Percentiles rank a stretch among this genome's conserved stretches.
phyloP scores from a whole-genome alignment of 1,139 yeast genomes.

The Taphrina communis region DNA sequence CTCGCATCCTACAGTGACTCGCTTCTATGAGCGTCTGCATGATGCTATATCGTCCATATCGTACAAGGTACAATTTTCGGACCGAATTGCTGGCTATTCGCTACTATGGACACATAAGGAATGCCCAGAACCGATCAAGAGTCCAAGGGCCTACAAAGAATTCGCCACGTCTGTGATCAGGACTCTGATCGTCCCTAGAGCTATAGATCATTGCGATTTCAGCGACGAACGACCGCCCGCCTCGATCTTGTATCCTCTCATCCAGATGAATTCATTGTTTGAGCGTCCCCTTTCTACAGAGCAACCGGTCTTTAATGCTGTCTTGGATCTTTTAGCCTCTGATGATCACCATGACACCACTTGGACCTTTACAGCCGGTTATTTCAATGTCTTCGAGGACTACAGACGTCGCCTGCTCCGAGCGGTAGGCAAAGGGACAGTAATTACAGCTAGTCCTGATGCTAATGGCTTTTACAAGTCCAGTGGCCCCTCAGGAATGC shows the following conservation, averaged over 20 bases:
- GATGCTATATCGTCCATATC: constrained; percentile 70
- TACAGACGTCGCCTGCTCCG: constrained; percentile 66
- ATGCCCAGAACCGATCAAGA: constrained; percentile 73
- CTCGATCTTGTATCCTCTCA: constrained; percentile 78
- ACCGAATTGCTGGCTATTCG: constrained; percentile 8
- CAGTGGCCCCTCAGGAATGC: constrained; percentile 75
- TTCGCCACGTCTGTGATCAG: constrained; percentile 65
- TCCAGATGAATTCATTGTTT: constrained; percentile 85
- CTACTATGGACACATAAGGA: constrained; percentile 67
- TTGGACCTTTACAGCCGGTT: constrained; percentile 96
- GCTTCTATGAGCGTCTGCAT: constrained; percentile 76
- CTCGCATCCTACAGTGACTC: constrained; percentile 62
- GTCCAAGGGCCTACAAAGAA: constrained; percentile 62
- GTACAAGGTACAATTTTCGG: constrained; percentile 60
- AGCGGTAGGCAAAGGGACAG: constrained; percentile 68
- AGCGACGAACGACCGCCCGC: constrained; percentile 36
- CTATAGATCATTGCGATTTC: constrained; percentile 42
- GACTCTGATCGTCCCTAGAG: constrained; percentile 54
- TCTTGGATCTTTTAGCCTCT: constrained; percentile 56
- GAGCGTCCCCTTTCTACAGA: constrained; percentile 71
- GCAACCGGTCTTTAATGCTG: constrained; percentile 58
- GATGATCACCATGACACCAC: constrained; percentile 63
- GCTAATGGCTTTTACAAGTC: constrained; percentile 94
- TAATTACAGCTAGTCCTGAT: constrained; percentile 63
- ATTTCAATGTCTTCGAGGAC: constrained; percentile 86